Conservation (phyloP, 2,329 filamentous ascomycete species). For the Immersiporthe knoxdaviesiana region DNA sequence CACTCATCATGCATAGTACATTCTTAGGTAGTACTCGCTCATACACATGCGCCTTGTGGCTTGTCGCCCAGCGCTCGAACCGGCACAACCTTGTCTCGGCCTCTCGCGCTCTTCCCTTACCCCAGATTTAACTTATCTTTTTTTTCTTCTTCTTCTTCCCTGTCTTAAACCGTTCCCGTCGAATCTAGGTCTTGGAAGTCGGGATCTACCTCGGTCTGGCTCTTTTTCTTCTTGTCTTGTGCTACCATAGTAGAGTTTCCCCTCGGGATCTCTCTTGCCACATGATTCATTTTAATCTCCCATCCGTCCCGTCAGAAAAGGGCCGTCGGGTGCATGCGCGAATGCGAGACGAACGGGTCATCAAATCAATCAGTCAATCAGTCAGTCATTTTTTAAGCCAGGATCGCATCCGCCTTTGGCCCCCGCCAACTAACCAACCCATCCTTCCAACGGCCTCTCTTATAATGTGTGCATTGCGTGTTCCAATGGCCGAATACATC, state of each 20-base stretch:
- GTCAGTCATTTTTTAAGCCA: no score
- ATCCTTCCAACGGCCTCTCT: no score
- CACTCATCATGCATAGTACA: not conserved
- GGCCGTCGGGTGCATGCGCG: not conserved
- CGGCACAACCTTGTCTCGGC: conserved; percentile 1
- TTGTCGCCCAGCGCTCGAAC: not conserved
- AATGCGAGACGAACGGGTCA: not conserved
- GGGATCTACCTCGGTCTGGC: not conserved
- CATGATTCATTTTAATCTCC: not conserved
- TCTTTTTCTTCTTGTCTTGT: not conserved
- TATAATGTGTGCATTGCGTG: not conserved
- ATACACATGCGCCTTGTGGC: not conserved
- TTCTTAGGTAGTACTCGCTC: no score
- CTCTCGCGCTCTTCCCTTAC: not conserved
- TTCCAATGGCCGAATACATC: not conserved
- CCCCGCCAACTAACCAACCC: not conserved
- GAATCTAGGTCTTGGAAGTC: not conserved
- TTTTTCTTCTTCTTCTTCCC: not conserved
- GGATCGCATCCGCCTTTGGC: not conserved
- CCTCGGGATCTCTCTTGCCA: not conserved
- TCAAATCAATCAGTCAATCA: not conserved
- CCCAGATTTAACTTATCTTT: not conserved
- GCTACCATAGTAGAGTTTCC: no score
- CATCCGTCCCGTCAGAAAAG: no score
- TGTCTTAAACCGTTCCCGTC: not conserved